Base-by-base conservation (phyloP, 306 rosid genomes). In the Cucurbita maxima region DNA sequence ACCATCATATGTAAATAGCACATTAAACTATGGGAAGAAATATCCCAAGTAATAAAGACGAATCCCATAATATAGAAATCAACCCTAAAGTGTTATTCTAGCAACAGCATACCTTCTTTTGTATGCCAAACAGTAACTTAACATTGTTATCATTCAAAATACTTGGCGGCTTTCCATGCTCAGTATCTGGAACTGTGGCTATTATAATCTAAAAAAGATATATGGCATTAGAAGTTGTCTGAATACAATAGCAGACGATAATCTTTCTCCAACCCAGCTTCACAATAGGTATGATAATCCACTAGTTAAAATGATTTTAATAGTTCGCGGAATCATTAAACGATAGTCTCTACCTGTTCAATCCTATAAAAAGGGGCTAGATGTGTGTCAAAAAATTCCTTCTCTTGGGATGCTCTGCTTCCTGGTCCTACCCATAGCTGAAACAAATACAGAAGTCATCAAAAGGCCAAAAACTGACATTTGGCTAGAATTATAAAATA, bases 401-500 rank as follows among this genome's bases (percentile, higher is more conserved):
- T 94, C 90, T 94, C 97, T 75, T 80, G 88, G 8, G 97, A 96
- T 62, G 99, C 97, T 82, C 82, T 89, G 84, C 99, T 94, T 82
- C 97, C 99, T 71, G 95, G 97, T 74, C 99, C 97, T 71, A 94
- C 97, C 99, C 99, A 94, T 61, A 94, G 92, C 99, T 89, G 92
- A 81, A 79, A 88, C 71, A 79, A 58, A 53, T 37, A 38, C 19
- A 56, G 64, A 72, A 55, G 41, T 55, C 54, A 58, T 54, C 57
- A 45, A 58, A 51, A 43, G 36, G 8, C 30, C 16, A 52, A 57
- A 30, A 70, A 16, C 13, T 70, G 57, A 48, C 25, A 69, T 69
- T 10, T 15, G 44, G 14, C 18, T 69, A 50, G 56, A 68, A 50
- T 58, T 45, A 70, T 30, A 25, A 25, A 47, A 50, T 68, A 68